These are phyloP conservation scores for Liriodendron chinense DNA, from an alignment of 164 flowering plant species.

Conservation along the genomic window DNA sequence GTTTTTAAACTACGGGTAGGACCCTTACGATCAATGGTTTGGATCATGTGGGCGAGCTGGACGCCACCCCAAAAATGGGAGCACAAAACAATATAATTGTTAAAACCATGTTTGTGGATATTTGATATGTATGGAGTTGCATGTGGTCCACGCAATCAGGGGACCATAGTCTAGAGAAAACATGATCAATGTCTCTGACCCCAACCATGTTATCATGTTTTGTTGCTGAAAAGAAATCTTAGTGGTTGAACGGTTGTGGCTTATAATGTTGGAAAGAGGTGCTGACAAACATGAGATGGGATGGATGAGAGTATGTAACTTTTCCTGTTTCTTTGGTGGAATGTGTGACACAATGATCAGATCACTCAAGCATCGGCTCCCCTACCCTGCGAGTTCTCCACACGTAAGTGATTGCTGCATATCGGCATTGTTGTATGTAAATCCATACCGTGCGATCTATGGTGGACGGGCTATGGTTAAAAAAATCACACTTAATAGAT, in stretches of 20 bases:
- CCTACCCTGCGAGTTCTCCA: neutral
- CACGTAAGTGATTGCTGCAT: neutral
- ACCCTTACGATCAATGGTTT: too few relatives aligned
- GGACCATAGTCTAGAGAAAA: slow-evolving; percentile 1
- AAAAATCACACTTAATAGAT: neutral
- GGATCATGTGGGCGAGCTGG: too few relatives aligned
- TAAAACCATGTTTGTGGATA: neutral
- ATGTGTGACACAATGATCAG: neutral
- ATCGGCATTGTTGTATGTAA: neutral
- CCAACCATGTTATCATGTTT: slow-evolving; percentile 4
- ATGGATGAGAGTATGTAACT: neutral
- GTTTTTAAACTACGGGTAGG: too few relatives aligned
- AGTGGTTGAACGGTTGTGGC: slow-evolving; percentile 7
- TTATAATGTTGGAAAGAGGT: neutral
- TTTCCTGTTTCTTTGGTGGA: neutral
- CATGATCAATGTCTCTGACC: slow-evolving; percentile 4
- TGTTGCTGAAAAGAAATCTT: neutral
- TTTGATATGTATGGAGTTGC: neutral
- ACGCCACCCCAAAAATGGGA: neutral
- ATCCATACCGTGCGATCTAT: neutral
- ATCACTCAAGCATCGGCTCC: neutral
- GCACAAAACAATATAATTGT: neutral
- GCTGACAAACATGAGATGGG: slow-evolving; percentile 4
- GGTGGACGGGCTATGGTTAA: neutral
- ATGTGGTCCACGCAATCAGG: neutral